Conservation (phyloP, 202 grass and related monocot species). For the Cymbopogon flexuosus region DNA sequence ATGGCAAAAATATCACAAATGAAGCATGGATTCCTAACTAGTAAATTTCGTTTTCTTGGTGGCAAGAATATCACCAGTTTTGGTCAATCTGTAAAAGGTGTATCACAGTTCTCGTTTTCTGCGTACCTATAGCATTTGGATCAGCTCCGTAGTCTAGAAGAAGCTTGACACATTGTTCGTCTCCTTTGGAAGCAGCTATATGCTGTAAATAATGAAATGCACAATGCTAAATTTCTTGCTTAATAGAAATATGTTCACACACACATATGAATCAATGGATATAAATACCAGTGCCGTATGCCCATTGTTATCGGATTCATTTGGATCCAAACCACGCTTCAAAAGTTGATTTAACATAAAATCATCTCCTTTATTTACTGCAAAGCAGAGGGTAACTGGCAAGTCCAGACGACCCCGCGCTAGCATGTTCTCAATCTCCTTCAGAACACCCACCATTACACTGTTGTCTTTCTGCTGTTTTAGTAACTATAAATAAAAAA, state of each 20-base stretch:
- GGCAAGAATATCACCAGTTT: background rate
- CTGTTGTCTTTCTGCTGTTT: conserved; percentile 52
- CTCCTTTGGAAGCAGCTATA: conserved; percentile 85
- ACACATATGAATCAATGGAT: background rate
- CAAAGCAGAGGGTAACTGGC: conserved; percentile 80
- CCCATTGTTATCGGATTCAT: conserved; percentile 74
- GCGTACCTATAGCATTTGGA: conserved; percentile 73
- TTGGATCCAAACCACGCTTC: conserved; percentile 62
- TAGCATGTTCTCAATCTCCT: conserved; percentile 89
- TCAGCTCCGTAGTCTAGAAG: conserved; percentile 75
- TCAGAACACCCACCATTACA: conserved; percentile 55
- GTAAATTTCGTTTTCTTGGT: background rate
- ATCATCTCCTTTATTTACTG: conserved; percentile 67
- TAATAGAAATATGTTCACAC: background rate
- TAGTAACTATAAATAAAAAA: conserved; percentile 48
- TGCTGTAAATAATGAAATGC: conserved; percentile 57
- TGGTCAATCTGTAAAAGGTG: background rate
- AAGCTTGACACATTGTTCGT: conserved; percentile 56
- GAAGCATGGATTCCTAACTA: background rate
- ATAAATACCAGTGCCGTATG: conserved; percentile 68
- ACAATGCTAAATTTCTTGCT: conserved; percentile 4
- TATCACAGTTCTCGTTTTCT: background rate
- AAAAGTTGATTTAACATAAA: conserved; percentile 78
- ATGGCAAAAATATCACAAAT: background rate
- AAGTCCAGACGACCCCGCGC: conserved; percentile 69